Evolutionary conservation across 2,329 filamentous ascomycete genomes (phyloP).

Genomic region (Penicillium sp.): DNA sequence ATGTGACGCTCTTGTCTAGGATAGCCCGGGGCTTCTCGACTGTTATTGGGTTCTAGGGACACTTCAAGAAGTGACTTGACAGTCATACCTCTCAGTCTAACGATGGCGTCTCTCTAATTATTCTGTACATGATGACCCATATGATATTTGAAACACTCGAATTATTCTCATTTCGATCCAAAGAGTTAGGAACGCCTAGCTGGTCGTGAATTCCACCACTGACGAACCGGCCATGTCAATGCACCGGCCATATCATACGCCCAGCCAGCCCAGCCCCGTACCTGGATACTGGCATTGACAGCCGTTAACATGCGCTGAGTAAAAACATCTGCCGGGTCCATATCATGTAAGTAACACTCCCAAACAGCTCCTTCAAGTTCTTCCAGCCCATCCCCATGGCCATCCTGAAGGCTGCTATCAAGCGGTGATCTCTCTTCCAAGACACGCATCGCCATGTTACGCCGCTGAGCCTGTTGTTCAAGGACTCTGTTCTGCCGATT

Average conservation of each 20-base stretch:
- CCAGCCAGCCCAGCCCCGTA: constrained; percentile 11
- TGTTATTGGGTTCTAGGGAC: too few relatives aligned
- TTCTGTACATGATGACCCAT: too few relatives aligned
- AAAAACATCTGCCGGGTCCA: constrained; percentile 15
- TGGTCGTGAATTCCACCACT: constrained; percentile 7
- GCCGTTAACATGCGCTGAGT: constrained; percentile 12
- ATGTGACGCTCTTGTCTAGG: too few relatives aligned
- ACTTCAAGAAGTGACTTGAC: too few relatives aligned
- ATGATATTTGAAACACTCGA: too few relatives aligned
- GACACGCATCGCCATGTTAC: not conserved
- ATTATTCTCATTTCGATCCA: too few relatives aligned
- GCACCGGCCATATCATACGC: constrained; percentile 12
- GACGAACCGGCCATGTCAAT: constrained; percentile 13
- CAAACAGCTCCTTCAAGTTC: constrained; percentile 8
- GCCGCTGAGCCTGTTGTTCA: not conserved
- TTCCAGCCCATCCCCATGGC: not conserved
- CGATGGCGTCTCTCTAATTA: too few relatives aligned
- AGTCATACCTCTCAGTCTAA: too few relatives aligned
- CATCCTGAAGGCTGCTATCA: not conserved
- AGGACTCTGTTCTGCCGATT: too few relatives aligned
- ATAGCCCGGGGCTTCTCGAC: too few relatives aligned
- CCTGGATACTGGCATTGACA: constrained; percentile 7
- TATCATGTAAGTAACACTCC: constrained; percentile 16
- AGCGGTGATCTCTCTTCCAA: not conserved
- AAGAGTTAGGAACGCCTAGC: not conserved